Base-by-base conservation (phyloP, 768 basidiomycete species). In the Postia placenta region DNA sequence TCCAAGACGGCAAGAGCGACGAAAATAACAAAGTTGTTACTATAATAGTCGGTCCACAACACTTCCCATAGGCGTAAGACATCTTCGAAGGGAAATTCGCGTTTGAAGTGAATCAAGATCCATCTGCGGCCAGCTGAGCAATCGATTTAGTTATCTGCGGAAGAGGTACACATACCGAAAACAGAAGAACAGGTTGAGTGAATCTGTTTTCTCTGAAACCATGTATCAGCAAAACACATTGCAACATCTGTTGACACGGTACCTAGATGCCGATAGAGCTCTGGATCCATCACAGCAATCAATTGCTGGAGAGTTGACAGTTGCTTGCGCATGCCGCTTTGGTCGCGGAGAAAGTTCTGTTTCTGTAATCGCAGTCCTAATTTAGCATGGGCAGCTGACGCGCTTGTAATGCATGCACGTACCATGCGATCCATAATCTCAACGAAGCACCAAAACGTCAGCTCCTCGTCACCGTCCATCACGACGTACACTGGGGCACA, bases 271-370 rank as follows among this genome's bases (percentile, higher is more conserved):
- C 85, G 81, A 64, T 94, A 96, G 19, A 99, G 68, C 60, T 97
- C 91, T 1, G 94, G 93, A 61, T 99, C 96, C 91, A 98, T 95
- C 26, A 94, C 77, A 28, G 80, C 78, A 35, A 98, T 87, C 12
- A 99, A 69, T 58, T 95, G 85, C 60, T 98, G 96, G 17, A 99
- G 70, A 6, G 87, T 89, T 23, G 81, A 78, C 22, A 99, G 67
- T 60, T 98, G 93, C 52, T 85, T 84, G 75, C 92, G 94, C 96
- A 99, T 99, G 3, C 96, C 96, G 51, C 87, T 91, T 63, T 99
- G 96, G 61, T 99, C 96, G 5, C 92, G 81, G 33, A 92, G 74
- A 67, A 99, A 99, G 65, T 99, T 98, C 60, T 84, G 80, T 69
- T 93, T 90, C 94, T 96, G 62, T 12, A 51, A 27, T 48, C 20